Percentiles rank a stretch among this genome's conserved stretches.
phyloP scores from a whole-genome alignment of 306 rosid species.

The Cucurbita argyrosperma region DNA sequence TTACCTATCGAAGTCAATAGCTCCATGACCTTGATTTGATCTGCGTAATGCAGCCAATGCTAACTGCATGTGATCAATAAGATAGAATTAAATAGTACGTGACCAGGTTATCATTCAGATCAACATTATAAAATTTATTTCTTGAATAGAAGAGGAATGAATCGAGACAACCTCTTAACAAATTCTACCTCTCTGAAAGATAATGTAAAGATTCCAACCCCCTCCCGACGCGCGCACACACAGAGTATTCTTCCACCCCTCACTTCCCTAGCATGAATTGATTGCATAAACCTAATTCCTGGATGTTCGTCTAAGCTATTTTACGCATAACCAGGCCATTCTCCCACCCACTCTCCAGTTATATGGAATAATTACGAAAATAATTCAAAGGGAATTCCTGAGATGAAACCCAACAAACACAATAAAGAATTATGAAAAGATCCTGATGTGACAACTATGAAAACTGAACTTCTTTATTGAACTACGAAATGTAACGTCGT shows the following conservation, averaged over 20 bases:
- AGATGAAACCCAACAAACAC: too few species aligned
- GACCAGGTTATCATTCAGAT: background rate
- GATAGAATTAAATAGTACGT: background rate
- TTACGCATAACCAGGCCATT: background rate
- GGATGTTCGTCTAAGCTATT: background rate
- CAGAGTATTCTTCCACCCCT: background rate
- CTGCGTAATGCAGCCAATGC: conserved; percentile 68
- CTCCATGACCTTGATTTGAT: conserved; percentile 47
- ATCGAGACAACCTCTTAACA: background rate
- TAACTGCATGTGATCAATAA: conserved; percentile 36
- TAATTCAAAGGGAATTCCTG: too few species aligned
- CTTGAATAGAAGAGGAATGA: background rate
- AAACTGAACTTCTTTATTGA: background rate
- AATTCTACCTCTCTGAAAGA: background rate
- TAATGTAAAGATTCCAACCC: too few species aligned
- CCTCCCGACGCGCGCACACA: too few species aligned
- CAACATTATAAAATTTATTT: background rate
- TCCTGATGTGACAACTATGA: background rate
- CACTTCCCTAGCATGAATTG: too few species aligned
- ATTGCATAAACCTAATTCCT: too few species aligned
- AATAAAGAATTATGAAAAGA: background rate
- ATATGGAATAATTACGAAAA: too few species aligned
- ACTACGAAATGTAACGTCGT: background rate
- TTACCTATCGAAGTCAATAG: conserved; percentile 63
- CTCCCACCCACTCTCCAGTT: background rate